Base-by-base conservation (phyloP, 371 early-diverging fungal genomes). In the Mucor saturninus region DNA sequence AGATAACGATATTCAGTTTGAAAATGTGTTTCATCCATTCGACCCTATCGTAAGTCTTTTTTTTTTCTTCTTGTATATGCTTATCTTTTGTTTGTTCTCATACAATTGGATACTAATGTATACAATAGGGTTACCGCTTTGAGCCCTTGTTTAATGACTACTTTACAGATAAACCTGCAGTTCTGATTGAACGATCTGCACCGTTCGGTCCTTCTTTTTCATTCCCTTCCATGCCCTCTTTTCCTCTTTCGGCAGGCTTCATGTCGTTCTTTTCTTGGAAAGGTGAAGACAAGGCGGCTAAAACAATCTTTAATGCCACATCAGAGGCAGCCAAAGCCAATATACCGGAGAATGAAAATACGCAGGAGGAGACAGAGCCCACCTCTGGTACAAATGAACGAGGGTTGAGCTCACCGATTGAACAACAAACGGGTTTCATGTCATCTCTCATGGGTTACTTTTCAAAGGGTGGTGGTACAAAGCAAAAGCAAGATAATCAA, bases 11-110 rank as follows among this genome's bases (percentile, higher is more conserved):
- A 83, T 84, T 56, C 38, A 71, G 21, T 85, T 83, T 73, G 85
- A 83, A 62, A 90, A 89, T 67, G 58, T 89, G 3, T 90, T 88
- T 65, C 84, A 87, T 60, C 81, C 88, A 0, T 88, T 85, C 71
- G 91, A 88, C 56, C 88, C 88, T 21, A 49, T 87, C 61, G 80
- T 76, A 71, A 62, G 61, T 43, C 15, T 43, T 43, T 43, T 43
- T 43, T 43, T 43, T 43, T 43, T 43, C 14, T 43, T 43, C 14
- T 13, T 43, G 21, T 21, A 21, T 1, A 21, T 21, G 21, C 21
- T 43, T n/a, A 14, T 14, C 14, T 43, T 43, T 14, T 43, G 5
- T 43, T 35, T 35, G 4, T 35, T 35, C 8, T 35, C 8, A 6
- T 35, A 6, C 35, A 35, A 1, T 1, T 8, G 0, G 35, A 35